These are phyloP conservation scores for Amylocystis lapponica DNA, from an alignment of 768 basidiomycete species.

Conservation along the genomic window DNA sequence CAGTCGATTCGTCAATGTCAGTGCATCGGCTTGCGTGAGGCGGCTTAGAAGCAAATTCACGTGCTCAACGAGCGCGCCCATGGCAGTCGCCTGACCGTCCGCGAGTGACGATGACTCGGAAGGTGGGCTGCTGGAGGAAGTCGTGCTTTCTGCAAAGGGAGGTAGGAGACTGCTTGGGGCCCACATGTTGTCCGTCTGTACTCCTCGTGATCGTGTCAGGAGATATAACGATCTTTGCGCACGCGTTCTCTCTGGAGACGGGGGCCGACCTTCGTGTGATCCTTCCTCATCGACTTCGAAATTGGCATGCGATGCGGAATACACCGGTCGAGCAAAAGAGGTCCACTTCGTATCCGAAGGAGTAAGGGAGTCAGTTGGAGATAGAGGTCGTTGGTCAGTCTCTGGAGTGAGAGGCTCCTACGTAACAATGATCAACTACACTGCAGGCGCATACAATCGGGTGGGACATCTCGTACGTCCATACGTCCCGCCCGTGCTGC, in stretches of 20 bases:
- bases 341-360: conserved; percentile 22
- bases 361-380: conserved; percentile 32
- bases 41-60: conserved; percentile 57
- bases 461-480: conserved; percentile 61
- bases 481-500: conserved; percentile 51
- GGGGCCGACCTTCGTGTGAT: conserved; percentile 21
- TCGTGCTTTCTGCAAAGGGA: conserved; percentile 28
- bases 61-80: conserved; percentile 58
- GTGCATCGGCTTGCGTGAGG: conserved; percentile 71
- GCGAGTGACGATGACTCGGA: conserved; percentile 75
- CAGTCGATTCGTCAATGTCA: conserved; percentile 82
- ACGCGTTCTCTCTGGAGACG: conserved; percentile 31
- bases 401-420: conserved; percentile 45
- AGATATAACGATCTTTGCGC: conserved; percentile 42
- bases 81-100: conserved; percentile 42
- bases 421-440: conserved; percentile 8
- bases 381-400: conserved; percentile 36
- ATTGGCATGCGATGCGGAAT: conserved; percentile 15
- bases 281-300: conserved; percentile 45
- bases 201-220: conserved; percentile 44
- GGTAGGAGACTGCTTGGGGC: conserved; percentile 1
- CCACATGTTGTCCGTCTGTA: conserved; percentile 19
- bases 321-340: conserved; percentile 18
- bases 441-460: conserved; percentile 59
- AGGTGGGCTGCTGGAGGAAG: conserved; percentile 39